phyloP scores from a whole-genome alignment of 176 grass and related monocot species.

The Musa acuminata region DNA sequence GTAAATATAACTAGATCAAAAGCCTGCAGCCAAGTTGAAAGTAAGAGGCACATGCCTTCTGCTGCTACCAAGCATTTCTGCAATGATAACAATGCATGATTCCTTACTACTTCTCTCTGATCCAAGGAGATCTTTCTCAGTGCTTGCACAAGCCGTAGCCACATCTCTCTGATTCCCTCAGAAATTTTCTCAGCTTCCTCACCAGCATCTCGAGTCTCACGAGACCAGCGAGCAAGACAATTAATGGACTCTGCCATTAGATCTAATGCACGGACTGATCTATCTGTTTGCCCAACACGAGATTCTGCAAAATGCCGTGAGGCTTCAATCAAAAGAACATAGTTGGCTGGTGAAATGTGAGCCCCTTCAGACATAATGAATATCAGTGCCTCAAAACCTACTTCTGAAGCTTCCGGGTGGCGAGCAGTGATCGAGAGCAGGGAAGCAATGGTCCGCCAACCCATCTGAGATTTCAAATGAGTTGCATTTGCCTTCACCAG shows the following conservation, averaged over 20 bases:
- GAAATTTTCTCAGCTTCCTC: slow-evolving; percentile 71
- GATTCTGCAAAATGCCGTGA: slow-evolving; percentile 85
- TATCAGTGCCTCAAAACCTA: slow-evolving; percentile 73
- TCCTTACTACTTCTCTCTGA: slow-evolving; percentile 87
- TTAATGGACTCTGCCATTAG: slow-evolving; percentile 60
- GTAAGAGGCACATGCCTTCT: slow-evolving; percentile 60
- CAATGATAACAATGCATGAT: slow-evolving; percentile 71
- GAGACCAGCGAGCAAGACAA: slow-evolving; percentile 65
- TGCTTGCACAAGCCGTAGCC: slow-evolving; percentile 65
- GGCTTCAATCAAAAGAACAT: slow-evolving; percentile 73
- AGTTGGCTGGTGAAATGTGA: slow-evolving; percentile 71
- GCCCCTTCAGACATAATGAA: slow-evolving; percentile 88
- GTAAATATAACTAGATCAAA: slow-evolving; percentile 80
- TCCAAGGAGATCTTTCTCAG: slow-evolving; percentile 84
- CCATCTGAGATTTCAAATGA: slow-evolving; percentile 82
- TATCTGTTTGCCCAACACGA: slow-evolving; percentile 61
- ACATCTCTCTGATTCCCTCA: slow-evolving; percentile 92
- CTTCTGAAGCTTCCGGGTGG: slow-evolving; percentile 80
- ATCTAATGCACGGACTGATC: slow-evolving; percentile 71
- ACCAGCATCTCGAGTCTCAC: slow-evolving; percentile 42
- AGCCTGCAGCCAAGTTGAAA: slow-evolving; percentile 61
- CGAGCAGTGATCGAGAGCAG: slow-evolving; percentile 93
- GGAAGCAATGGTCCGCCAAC: slow-evolving; percentile 76
- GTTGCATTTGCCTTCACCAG: slow-evolving; percentile 79
- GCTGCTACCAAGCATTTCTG: slow-evolving; percentile 56